A percentile compares a stretch with the other conserved stretches of the same genome.
Evolutionary conservation across 2,329 filamentous ascomycete genomes (phyloP).

Genomic region (Ophiostoma angusticollis): DNA sequence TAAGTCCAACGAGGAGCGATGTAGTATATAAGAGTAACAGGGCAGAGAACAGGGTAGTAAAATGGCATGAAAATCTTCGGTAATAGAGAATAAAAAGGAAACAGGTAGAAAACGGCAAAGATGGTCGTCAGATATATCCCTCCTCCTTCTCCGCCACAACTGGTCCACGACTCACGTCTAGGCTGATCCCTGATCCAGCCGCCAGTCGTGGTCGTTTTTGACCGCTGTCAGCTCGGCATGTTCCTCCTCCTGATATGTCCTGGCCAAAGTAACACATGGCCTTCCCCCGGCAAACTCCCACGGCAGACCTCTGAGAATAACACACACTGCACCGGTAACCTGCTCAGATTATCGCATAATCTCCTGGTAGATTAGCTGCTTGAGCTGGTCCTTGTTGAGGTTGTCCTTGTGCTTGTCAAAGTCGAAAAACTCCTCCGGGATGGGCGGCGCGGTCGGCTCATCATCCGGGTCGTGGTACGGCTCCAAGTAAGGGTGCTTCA

Average conservation of each 20-base stretch:
- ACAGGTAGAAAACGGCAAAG: too few species aligned
- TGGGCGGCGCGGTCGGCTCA: slow-evolving; percentile 90
- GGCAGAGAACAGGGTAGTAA: too few species aligned
- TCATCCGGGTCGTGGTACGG: slow-evolving; percentile 98
- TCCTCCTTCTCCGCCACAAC: background rate
- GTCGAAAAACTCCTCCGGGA: slow-evolving; percentile 98
- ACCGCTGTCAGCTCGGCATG: too few species aligned
- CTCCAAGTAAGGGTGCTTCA: slow-evolving; percentile 96
- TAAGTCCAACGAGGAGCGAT: too few species aligned
- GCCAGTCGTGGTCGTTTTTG: too few species aligned
- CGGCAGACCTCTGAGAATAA: too few species aligned
- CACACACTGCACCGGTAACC: background rate
- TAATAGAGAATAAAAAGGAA: background rate
- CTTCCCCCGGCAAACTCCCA: too few species aligned
- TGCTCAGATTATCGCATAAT: slow-evolving; percentile 58
- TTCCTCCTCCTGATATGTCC: too few species aligned
- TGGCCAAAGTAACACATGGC: too few species aligned
- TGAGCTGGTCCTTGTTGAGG: slow-evolving; percentile 94
- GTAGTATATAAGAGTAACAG: too few species aligned
- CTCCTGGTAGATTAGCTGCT: slow-evolving; percentile 94
- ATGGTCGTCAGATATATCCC: background rate
- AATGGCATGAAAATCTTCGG: too few species aligned
- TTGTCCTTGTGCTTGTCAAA: slow-evolving; percentile 99
- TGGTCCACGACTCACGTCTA: background rate
- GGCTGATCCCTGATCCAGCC: too few species aligned